Percentiles rank a stretch among this genome's conserved stretches.
Conservation (phyloP, 495 filamentous ascomycete genomes). For the Penicillium malachiteum region DNA sequence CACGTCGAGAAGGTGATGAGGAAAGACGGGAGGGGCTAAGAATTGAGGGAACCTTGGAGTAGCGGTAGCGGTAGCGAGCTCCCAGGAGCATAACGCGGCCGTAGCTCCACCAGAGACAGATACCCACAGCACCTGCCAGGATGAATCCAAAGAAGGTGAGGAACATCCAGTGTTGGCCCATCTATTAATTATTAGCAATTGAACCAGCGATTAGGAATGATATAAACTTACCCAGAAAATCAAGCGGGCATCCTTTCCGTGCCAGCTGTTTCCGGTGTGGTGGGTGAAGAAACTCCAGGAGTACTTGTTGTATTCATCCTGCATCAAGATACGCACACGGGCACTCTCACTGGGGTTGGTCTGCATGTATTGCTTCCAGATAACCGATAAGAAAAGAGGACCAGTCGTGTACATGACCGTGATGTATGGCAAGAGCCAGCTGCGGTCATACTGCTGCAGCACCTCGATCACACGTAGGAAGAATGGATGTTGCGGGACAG, state of each 20-base stretch:
- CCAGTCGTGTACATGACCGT: constrained; percentile 88
- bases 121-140: constrained; percentile 56
- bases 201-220: not conserved
- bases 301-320: constrained; percentile 66
- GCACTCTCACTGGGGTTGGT: constrained; percentile 36
- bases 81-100: constrained; percentile 48
- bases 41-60: constrained; percentile 35
- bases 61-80: constrained; percentile 44
- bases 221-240: constrained; percentile 68
- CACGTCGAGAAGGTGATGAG: constrained; percentile 34
- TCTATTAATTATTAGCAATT: constrained; percentile 29
- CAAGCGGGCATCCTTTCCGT: constrained; percentile 67
- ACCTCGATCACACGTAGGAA: constrained; percentile 71
- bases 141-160: constrained; percentile 64
- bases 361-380: constrained; percentile 77
- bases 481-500: constrained; percentile 78
- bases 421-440: constrained; percentile 80
- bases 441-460: constrained; percentile 67
- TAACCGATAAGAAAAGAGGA: constrained; percentile 77
- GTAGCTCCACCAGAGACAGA: constrained; percentile 57
- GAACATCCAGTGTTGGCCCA: constrained; percentile 73
- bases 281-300: constrained; percentile 79
- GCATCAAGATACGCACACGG: constrained; percentile 57
- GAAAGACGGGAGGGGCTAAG: constrained; percentile 28
- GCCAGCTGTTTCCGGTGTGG: constrained; percentile 74